Base-by-base conservation (phyloP, 192 early-diverging fungal genomes). In the Coemansia sp. region DNA sequence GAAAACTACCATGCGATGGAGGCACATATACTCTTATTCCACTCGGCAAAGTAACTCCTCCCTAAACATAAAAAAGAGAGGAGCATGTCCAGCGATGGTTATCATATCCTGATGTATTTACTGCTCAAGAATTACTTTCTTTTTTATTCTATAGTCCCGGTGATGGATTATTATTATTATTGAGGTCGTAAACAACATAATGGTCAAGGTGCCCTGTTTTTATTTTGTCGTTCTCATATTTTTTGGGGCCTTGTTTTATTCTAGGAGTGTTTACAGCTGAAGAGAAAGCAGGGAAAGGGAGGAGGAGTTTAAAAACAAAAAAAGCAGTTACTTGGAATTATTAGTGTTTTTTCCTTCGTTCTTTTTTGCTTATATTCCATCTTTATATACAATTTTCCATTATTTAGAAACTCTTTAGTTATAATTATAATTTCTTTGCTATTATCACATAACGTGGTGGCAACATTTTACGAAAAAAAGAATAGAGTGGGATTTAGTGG, bases 1-100 rank as follows among this genome's bases (percentile, higher is more conserved):
- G 62, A 72, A 37, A 65, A 68, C n/a, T 69, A 75, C 40, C 63
- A 63, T 46, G 78, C 73, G 15, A 51, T 81, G 6, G 49, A 76
- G 41, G 70, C 70, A 1, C 78, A 81, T 42, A 71, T 81, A 16
- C 7, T 13, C 0, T 39, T 76, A 0, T 63, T 71, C 11, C 74
- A 76, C 54, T 37, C 41, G 37, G 7, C 39, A n/a, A 37, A 64
- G 37, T 52, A 15, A 9, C 43, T 22, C 37, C 19, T 59, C 40
- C 37, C 21, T 59, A 36, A 15, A 3, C 15, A 40, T n/a, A 58
- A 40, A 56, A 26, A 18, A 49, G 2, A 13, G 49, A 21, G 19
- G 21, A n/a, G 4, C 21, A 22, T 0, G 19, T 1, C 32, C 32
- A 32, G 32, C 32, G 49, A 52, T 52, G 18, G 49, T 6, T 22